Percentiles rank a stretch among this genome's conserved stretches.
Evolutionary conservation across 83 land plant species (phyloP).

Genomic region (Diphasiastrum complanatum): DNA sequence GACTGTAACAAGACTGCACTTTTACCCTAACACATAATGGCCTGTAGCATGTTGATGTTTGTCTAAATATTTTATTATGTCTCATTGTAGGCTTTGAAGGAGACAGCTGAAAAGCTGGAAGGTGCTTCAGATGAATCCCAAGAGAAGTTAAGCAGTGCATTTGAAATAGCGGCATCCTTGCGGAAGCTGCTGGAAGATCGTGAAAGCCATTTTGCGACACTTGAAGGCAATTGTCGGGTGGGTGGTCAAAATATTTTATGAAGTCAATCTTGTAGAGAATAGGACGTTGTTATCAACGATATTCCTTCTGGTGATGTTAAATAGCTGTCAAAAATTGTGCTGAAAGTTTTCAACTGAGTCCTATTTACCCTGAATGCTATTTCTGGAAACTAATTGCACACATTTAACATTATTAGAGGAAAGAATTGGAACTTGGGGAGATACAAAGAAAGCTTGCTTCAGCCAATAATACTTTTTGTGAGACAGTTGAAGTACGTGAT

Average conservation of each 20-base stretch:
- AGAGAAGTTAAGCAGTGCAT: conserved; percentile 32
- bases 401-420: conserved; percentile 35
- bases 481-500: conserved; percentile 36
- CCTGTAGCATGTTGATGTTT: not conserved
- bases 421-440: conserved; percentile 38
- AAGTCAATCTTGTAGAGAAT: not conserved
- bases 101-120: conserved; percentile 30
- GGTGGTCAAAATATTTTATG: not conserved
- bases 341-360: too few relatives aligned
- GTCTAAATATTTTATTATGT: not conserved
- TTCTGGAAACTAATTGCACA: too few relatives aligned
- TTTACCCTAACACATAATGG: not conserved
- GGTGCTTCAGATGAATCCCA: conserved; percentile 38
- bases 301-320: too few relatives aligned
- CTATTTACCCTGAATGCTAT: too few relatives aligned
- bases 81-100: conserved; percentile 25
- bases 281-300: too few relatives aligned
- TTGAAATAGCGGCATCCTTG: conserved; percentile 35
- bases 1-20: too few relatives aligned
- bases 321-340: too few relatives aligned
- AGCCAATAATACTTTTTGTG: conserved; percentile 25
- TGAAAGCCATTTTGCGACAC: conserved; percentile 28
- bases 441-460: conserved; percentile 34
- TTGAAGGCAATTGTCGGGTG: conserved; percentile 35
- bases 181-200: conserved; percentile 32